These are phyloP conservation scores for Suhomyces prunicola DNA, from an alignment of 805 yeast species.

Conservation along the genomic window DNA sequence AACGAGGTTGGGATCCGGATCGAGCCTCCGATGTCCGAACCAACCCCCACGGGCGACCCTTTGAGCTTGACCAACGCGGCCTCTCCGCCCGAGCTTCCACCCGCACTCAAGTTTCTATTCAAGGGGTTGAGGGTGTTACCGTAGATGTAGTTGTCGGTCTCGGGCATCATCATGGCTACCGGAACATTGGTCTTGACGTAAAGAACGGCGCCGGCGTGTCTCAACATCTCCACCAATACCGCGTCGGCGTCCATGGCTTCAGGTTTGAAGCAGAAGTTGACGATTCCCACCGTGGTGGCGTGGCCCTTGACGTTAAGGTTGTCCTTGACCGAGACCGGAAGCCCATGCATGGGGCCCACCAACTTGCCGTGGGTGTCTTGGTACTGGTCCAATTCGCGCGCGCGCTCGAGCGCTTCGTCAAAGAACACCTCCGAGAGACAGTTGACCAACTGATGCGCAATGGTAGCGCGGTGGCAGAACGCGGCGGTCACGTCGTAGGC, in stretches of 20 bases:
- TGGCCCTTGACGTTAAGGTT: constrained; percentile 46
- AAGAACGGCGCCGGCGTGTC: constrained; percentile 50
- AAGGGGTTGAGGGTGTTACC: constrained; percentile 48
- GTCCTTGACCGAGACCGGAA: constrained; percentile 39
- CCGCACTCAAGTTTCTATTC: constrained; percentile 42
- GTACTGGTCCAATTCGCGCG: constrained; percentile 22
- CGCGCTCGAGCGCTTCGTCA: constrained; percentile 24
- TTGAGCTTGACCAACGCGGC: constrained; percentile 44
- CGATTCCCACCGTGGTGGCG: constrained; percentile 49
- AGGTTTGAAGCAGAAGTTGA: constrained; percentile 39
- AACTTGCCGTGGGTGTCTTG: constrained; percentile 13
- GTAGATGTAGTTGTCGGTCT: constrained; percentile 41
- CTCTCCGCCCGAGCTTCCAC: constrained; percentile 57
- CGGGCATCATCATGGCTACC: constrained; percentile 49
- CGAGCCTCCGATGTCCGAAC: constrained; percentile 55
- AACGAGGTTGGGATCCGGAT: constrained; percentile 47
- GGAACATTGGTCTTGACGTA: constrained; percentile 55
- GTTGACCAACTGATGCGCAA: constrained; percentile 53
- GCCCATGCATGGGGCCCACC: constrained; percentile 29
- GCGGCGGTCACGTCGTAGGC: constrained; percentile 50
- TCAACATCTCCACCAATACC: constrained; percentile 38
- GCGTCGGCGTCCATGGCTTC: constrained; percentile 32
- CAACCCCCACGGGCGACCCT: constrained; percentile 52
- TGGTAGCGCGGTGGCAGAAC: constrained; percentile 55
- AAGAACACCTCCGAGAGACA: constrained; percentile 38